Conservation (phyloP, 306 rosid genomes). For the Cicer bijugum region DNA sequence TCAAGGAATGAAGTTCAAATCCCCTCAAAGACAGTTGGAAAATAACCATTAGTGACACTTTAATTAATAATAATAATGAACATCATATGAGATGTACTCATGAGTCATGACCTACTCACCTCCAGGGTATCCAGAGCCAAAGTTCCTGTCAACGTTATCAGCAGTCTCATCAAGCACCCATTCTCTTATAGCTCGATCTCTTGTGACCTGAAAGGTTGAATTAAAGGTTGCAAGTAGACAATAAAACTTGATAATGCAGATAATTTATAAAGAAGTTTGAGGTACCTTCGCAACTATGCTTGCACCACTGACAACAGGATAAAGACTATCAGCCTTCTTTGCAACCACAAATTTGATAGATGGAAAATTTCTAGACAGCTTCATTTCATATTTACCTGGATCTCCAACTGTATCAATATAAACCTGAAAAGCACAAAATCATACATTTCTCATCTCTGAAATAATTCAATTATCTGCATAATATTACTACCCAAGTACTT, state of each 20-base stretch:
- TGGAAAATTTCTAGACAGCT: constrained; percentile 73
- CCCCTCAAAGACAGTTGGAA: too few species aligned
- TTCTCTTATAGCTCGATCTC: constrained; percentile 78
- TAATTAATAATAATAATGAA: background rate
- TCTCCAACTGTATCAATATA: constrained; percentile 93
- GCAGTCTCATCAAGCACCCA: constrained; percentile 93
- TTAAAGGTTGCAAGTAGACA: constrained; percentile 5
- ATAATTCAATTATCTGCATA: constrained; percentile 6
- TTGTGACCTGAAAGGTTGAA: constrained; percentile 68
- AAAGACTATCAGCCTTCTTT: constrained; percentile 97
- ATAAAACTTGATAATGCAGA: background rate
- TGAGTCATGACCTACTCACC: constrained; percentile 53
- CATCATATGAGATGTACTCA: constrained; percentile 14
- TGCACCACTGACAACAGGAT: constrained; percentile 98
- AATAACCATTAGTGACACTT: too few species aligned
- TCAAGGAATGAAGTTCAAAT: too few species aligned
- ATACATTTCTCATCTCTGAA: constrained; percentile 17
- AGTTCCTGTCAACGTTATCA: constrained; percentile 69
- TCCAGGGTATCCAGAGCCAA: constrained; percentile 98
- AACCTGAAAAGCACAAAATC: constrained; percentile 61
- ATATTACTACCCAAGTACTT: constrained; percentile 1
- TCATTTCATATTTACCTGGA: constrained; percentile 74
- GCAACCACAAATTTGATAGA: constrained; percentile 87
- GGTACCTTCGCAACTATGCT: constrained; percentile 91
- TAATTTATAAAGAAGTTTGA: constrained; percentile 1